Evolutionary conservation across 371 early-diverging fungal species (phyloP).

Genomic region (Coemansia sp.): DNA sequence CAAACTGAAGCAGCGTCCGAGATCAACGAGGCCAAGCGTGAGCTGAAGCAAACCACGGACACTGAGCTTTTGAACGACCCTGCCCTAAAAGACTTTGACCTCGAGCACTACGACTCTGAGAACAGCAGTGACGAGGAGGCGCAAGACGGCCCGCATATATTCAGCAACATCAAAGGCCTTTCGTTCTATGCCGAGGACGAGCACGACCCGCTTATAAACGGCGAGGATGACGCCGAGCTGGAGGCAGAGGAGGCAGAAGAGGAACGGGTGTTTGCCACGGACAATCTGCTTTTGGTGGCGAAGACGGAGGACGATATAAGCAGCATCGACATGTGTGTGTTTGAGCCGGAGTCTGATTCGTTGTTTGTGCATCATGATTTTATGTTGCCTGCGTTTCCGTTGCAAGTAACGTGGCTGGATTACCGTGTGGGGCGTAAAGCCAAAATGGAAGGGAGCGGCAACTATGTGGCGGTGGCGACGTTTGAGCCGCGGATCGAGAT

Average conservation of each 20-base stretch:
- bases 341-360: constrained; percentile 78
- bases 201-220: constrained; percentile 82
- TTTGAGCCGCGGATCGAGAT: constrained; percentile 96
- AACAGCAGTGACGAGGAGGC: constrained; percentile 46
- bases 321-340: constrained; percentile 89
- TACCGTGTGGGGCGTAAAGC: constrained; percentile 57
- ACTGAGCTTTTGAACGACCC: constrained; percentile 52
- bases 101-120: constrained; percentile 70
- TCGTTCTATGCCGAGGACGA: constrained; percentile 72
- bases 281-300: constrained; percentile 85
- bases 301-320: constrained; percentile 95
- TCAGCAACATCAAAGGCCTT: constrained; percentile 72
- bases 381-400: constrained; percentile 94
- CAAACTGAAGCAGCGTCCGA: constrained; percentile 67
- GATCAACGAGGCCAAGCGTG: constrained; percentile 69
- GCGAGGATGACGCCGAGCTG: constrained; percentile 20
- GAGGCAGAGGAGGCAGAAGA: constrained; percentile 55
- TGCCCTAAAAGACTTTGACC: constrained; percentile 71
- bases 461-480: constrained; percentile 91
- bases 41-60: constrained; percentile 51
- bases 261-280: constrained; percentile 70
- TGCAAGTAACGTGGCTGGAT: constrained; percentile 93
- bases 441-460: constrained; percentile 55
- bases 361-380: constrained; percentile 97
- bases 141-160: constrained; percentile 52